Conservation (phyloP, 1,139 yeast species). For the Yamadazyma sp. region DNA sequence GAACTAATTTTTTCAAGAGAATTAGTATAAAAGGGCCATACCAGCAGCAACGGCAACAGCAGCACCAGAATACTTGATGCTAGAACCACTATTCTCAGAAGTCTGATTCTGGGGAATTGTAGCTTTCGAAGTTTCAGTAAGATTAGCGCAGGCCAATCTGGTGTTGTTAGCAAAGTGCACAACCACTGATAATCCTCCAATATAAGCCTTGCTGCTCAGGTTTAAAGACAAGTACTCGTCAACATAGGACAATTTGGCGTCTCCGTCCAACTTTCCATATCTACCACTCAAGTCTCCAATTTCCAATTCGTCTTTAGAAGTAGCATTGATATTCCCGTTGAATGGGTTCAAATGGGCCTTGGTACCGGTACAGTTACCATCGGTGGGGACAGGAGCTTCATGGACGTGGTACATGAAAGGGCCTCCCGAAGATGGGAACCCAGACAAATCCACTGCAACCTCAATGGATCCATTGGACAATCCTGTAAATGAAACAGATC, state of each 20-base stretch:
- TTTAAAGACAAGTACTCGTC: constrained; percentile 43
- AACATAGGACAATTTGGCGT: constrained; percentile 25
- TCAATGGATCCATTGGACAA: constrained; percentile 32
- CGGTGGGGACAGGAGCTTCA: constrained; percentile 34
- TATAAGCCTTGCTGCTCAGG: constrained; percentile 30
- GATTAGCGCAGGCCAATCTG: constrained; percentile 44
- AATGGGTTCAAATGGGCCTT: constrained; percentile 40
- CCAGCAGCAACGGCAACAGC: constrained; percentile 5
- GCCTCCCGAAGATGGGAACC: constrained; percentile 38
- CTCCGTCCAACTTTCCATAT: constrained; percentile 34
- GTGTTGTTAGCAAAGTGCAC: constrained; percentile 33
- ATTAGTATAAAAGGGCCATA: constrained; percentile 6
- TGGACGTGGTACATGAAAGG: constrained; percentile 47
- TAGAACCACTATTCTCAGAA: constrained; percentile 3
- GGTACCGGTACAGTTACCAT: constrained; percentile 44
- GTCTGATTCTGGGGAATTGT: constrained; percentile 3
- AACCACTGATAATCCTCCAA: constrained; percentile 41
- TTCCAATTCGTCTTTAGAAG: constrained; percentile 27
- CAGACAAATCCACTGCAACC: constrained; percentile 30
- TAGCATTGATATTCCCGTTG: constrained; percentile 30
- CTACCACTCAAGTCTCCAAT: constrained; percentile 46
- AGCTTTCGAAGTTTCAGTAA: constrained; percentile 19
- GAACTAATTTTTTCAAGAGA: too few relatives aligned
- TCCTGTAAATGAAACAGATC: constrained; percentile 32
- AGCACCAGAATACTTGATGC: neutral